Evolutionary conservation across 169 alveolate species (phyloP).

Genomic region (Plasmodium chabaudi): DNA sequence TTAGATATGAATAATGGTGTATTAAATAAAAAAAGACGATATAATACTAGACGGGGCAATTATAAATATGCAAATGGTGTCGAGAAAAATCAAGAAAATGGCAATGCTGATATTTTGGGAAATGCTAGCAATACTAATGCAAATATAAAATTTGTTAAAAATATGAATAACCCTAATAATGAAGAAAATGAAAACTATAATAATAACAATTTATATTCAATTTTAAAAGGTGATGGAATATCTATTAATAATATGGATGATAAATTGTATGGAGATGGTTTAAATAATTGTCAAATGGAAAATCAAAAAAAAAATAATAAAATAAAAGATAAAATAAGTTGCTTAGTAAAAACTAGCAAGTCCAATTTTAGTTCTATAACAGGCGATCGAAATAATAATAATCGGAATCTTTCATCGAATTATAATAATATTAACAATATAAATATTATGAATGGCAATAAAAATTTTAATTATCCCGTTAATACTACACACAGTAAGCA

Average conservation of each 20-base stretch:
- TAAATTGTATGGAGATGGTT: not conserved
- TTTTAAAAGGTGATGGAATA: not conserved
- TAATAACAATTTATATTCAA: not conserved
- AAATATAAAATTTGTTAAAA: not conserved
- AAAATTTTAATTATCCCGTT: no score
- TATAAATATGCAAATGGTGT: not conserved
- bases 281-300: slow-evolving; percentile 13
- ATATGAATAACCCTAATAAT: not conserved
- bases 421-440: not conserved
- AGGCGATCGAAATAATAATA: not conserved
- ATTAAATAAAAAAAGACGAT: slow-evolving; percentile 19
- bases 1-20: slow-evolving; percentile 5
- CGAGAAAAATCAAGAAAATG: slow-evolving; percentile 7
- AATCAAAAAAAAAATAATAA: slow-evolving; percentile 31
- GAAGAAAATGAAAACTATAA: not conserved
- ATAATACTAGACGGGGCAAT: slow-evolving; percentile 42
- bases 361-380: not conserved
- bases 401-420: not conserved
- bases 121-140: not conserved
- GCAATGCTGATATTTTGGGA: not conserved
- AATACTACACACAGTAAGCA: no score
- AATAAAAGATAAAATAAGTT: slow-evolving; percentile 25
- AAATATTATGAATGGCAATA: no score
- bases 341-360: slow-evolving; percentile 17
- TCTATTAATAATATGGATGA: not conserved